These are phyloP conservation scores for Phyllosticta capitalensis DNA, from an alignment of 2,329 filamentous ascomycete species.

Conservation along the genomic window DNA sequence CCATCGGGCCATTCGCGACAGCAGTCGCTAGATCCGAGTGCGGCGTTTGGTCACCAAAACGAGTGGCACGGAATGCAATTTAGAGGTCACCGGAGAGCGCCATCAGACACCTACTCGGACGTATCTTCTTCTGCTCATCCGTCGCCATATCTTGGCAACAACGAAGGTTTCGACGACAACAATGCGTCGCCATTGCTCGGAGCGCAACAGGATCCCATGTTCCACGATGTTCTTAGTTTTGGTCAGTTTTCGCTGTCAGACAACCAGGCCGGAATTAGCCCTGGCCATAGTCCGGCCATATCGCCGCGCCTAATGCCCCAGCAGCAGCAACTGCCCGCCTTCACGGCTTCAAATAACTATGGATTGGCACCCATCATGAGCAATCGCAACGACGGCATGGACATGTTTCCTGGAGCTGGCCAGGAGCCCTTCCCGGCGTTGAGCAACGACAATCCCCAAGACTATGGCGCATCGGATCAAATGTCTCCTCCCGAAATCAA, in stretches of 20 bases:
- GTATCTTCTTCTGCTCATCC: slow-evolving; percentile 63
- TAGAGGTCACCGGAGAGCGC: slow-evolving; percentile 70
- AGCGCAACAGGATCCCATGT: slow-evolving; percentile 62
- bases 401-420: slow-evolving; percentile 40
- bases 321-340: slow-evolving; percentile 47
- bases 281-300: slow-evolving; percentile 62
- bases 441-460: slow-evolving; percentile 39
- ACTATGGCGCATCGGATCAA: slow-evolving; percentile 59
- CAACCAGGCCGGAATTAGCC: slow-evolving; percentile 43
- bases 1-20: slow-evolving; percentile 50
- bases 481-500: slow-evolving; percentile 94
- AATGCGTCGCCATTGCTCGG: slow-evolving; percentile 73
- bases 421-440: slow-evolving; percentile 42
- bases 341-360: slow-evolving; percentile 37
- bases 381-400: slow-evolving; percentile 39
- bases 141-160: slow-evolving; percentile 70
- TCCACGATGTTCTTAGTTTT: slow-evolving; percentile 69
- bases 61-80: slow-evolving; percentile 59
- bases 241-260: slow-evolving; percentile 74
- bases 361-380: slow-evolving; percentile 38
- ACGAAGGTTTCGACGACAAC: slow-evolving; percentile 69
- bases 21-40: slow-evolving; percentile 52
- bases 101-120: slow-evolving; percentile 81
- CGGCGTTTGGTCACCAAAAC: slow-evolving; percentile 46
- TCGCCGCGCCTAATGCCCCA: slow-evolving; percentile 60